These are phyloP conservation scores for Xenosphaeropsis pyriputrescens DNA, from an alignment of 2,329 filamentous ascomycete genomes.

Conservation along the genomic window DNA sequence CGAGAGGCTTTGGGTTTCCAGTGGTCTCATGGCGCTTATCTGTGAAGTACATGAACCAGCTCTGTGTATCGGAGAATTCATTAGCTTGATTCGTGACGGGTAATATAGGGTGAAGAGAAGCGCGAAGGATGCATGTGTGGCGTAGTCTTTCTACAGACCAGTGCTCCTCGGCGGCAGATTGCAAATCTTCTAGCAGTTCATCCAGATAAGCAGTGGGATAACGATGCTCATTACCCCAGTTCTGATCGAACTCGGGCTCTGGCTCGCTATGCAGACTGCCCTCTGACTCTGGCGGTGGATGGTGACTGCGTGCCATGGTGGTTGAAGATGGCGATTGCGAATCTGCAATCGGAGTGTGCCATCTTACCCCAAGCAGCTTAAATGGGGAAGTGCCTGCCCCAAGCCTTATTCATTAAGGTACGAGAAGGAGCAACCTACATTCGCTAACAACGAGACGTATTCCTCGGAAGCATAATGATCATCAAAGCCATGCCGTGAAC, in stretches of 20 bases:
- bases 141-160: too few species aligned
- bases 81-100: constrained; percentile 1
- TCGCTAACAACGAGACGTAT: constrained; percentile 52
- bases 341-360: too few species aligned
- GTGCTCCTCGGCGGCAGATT: too few species aligned
- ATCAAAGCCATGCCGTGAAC: constrained; percentile 54
- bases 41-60: constrained; percentile 99
- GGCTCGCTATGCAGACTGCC: not conserved
- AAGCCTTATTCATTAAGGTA: not conserved
- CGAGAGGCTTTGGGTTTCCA: constrained; percentile 62
- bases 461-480: constrained; percentile 58
- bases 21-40: constrained; percentile 96
- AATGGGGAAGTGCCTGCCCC: not conserved
- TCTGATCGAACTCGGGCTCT: not conserved
- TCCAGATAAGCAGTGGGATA: too few species aligned
- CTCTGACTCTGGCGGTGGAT: not conserved
- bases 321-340: too few species aligned
- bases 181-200: too few species aligned
- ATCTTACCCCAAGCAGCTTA: not conserved
- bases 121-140: not conserved
- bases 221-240: not conserved
- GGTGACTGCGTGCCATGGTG: too few species aligned
- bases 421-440: constrained; percentile 28
- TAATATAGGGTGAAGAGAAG: not conserved
- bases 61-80: constrained; percentile 33